phyloP scores from a whole-genome alignment of 2,329 filamentous ascomycete species.

The Penicillium sp. region DNA sequence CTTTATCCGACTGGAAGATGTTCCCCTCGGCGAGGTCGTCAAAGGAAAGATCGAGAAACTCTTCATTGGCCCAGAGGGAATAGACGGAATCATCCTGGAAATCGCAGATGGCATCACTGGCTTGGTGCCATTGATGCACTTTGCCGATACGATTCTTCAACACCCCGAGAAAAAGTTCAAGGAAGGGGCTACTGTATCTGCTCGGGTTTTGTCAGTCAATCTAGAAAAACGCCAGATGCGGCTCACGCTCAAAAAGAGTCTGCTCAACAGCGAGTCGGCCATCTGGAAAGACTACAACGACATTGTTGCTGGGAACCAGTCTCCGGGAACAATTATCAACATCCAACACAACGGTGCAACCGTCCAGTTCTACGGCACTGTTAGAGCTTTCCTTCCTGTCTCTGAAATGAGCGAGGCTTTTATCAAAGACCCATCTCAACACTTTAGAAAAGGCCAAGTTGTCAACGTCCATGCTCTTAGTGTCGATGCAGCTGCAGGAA shows the following conservation, averaged over 20 bases:
- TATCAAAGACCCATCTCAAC: slow-evolving; percentile 81
- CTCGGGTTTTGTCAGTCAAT: slow-evolving; percentile 78
- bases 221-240: slow-evolving; percentile 71
- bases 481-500: slow-evolving; percentile 65
- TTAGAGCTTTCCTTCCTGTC: slow-evolving; percentile 84
- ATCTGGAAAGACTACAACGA: slow-evolving; percentile 74
- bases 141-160: slow-evolving; percentile 81
- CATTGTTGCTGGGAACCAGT: slow-evolving; percentile 69
- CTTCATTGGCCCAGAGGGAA: slow-evolving; percentile 70
- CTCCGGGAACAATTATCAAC: slow-evolving; percentile 82
- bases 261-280: slow-evolving; percentile 83
- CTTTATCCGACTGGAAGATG: slow-evolving; percentile 87
- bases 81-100: slow-evolving; percentile 76
- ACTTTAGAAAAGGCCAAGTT: slow-evolving; percentile 87
- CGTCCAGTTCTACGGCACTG: slow-evolving; percentile 82
- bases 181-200: slow-evolving; percentile 78
- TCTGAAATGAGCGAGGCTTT: slow-evolving; percentile 98
- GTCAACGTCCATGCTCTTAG: slow-evolving; percentile 85
- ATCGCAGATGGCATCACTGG: slow-evolving; percentile 83
- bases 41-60: slow-evolving; percentile 82
- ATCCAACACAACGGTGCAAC: slow-evolving; percentile 74
- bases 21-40: slow-evolving; percentile 74
- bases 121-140: slow-evolving; percentile 81
- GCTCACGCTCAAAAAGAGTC: slow-evolving; percentile 88
- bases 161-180: slow-evolving; percentile 96